These are phyloP conservation scores for Colletotrichum sidae DNA, from an alignment of 2,329 filamentous ascomycete species.

Conservation along the genomic window DNA sequence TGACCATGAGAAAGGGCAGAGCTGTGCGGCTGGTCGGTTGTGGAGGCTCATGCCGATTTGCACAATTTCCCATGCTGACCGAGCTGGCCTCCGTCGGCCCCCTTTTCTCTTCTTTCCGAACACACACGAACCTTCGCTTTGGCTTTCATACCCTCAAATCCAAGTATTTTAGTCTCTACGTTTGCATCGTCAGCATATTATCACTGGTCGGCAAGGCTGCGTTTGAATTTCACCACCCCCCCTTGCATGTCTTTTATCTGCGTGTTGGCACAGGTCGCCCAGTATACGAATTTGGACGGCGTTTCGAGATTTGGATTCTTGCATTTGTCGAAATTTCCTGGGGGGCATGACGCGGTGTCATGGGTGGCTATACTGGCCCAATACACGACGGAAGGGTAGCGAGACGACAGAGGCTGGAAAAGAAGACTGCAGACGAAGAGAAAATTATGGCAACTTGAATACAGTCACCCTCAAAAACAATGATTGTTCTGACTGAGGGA, in stretches of 20 bases:
- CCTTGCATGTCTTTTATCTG: background rate
- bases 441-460: background rate
- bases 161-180: conserved; percentile 30
- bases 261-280: conserved; percentile 12
- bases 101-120: conserved; percentile 6
- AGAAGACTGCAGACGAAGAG: background rate
- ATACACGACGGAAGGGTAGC: too few species aligned
- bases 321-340: too few species aligned
- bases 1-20: conserved; percentile 1
- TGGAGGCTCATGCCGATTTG: conserved; percentile 12
- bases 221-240: conserved; percentile 1
- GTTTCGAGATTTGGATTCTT: background rate
- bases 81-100: conserved; percentile 35
- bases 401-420: too few species aligned
- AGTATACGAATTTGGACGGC: conserved; percentile 23
- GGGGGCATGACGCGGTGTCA: too few species aligned
- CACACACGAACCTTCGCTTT: conserved; percentile 25
- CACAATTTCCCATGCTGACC: conserved; percentile 27
- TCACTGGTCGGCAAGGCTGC: conserved; percentile 25
- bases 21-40: conserved; percentile 34
- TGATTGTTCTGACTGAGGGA: too few species aligned
- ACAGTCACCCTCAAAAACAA: too few species aligned
- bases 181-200: conserved; percentile 33
- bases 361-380: too few species aligned
- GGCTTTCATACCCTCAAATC: conserved; percentile 36